These are phyloP conservation scores for Westerdykella sp. DNA, from an alignment of 2,329 filamentous ascomycete genomes.

Conservation along the genomic window DNA sequence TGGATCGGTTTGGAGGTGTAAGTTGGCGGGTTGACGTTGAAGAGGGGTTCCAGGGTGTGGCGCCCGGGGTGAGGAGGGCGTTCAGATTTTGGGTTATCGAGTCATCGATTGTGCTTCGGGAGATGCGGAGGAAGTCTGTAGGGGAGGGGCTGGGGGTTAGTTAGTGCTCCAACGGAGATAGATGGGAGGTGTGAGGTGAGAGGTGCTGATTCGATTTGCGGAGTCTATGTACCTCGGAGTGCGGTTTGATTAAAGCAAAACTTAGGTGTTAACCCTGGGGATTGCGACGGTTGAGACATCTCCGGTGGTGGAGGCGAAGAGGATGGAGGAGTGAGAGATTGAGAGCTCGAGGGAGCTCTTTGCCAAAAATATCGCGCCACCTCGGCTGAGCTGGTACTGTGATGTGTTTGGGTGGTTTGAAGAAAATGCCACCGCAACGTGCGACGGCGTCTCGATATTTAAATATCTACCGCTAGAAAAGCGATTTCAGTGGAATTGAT, in stretches of 20 bases:
- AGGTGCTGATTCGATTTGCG: background rate
- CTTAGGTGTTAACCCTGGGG: slow-evolving; percentile 41
- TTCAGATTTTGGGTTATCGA: slow-evolving; percentile 91
- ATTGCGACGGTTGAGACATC: slow-evolving; percentile 40
- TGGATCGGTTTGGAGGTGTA: slow-evolving; percentile 45
- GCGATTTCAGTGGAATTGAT: background rate
- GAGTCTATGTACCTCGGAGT: slow-evolving; percentile 39
- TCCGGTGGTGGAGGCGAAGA: slow-evolving; percentile 5
- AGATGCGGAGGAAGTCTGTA: slow-evolving; percentile 83
- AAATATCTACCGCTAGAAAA: no score
- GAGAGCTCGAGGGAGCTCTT: slow-evolving; percentile 11
- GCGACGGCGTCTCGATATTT: no score
- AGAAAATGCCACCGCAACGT: background rate
- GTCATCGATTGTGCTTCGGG: slow-evolving; percentile 80
- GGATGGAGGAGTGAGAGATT: slow-evolving; percentile 7
- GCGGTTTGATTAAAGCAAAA: slow-evolving; percentile 50
- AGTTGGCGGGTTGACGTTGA: slow-evolving; percentile 63
- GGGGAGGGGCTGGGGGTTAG: slow-evolving; percentile 22
- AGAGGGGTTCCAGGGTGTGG: slow-evolving; percentile 67
- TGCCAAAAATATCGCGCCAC: slow-evolving; percentile 32
- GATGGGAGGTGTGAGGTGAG: slow-evolving; percentile 6
- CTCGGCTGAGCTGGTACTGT: slow-evolving; percentile 1
- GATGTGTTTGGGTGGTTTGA: background rate
- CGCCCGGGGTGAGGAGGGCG: slow-evolving; percentile 71
- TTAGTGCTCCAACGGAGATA: slow-evolving; percentile 19